Conservation (phyloP, 2,329 filamentous ascomycete species). For the Trichoderma brevicompactum region DNA sequence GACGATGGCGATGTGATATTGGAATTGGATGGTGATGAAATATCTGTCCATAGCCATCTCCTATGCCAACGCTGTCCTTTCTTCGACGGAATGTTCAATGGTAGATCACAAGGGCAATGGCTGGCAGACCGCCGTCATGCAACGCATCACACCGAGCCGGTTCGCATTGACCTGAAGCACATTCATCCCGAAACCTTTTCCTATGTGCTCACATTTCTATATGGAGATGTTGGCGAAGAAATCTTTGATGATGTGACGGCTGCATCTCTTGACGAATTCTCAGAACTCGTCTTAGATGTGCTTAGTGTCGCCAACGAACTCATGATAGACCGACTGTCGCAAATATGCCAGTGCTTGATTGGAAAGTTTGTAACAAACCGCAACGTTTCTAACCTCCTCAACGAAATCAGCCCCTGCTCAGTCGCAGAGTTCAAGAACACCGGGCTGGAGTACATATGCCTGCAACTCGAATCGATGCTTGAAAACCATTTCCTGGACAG, state of each 20-base stretch:
- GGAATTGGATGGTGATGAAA: constrained; percentile 74
- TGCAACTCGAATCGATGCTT: constrained; percentile 89
- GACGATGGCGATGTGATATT: constrained; percentile 79
- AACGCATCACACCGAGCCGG: constrained; percentile 43
- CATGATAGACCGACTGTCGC: constrained; percentile 89
- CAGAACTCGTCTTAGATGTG: constrained; percentile 88
- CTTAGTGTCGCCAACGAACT: constrained; percentile 90
- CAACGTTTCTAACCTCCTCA: constrained; percentile 84
- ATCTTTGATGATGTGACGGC: constrained; percentile 79
- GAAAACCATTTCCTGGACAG: constrained; percentile 87
- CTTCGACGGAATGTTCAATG: constrained; percentile 87
- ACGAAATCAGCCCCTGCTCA: constrained; percentile 81
- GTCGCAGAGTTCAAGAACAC: constrained; percentile 86
- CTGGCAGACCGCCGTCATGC: constrained; percentile 68
- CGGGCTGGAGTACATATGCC: constrained; percentile 85
- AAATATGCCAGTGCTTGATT: constrained; percentile 84
- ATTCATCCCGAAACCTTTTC: constrained; percentile 74
- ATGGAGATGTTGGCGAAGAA: constrained; percentile 78
- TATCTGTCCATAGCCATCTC: constrained; percentile 76
- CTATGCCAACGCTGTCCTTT: constrained; percentile 87
- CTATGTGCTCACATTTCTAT: constrained; percentile 79
- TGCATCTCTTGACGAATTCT: constrained; percentile 77
- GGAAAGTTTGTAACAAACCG: constrained; percentile 83
- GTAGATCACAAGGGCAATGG: constrained; percentile 86
- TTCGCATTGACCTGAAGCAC: constrained; percentile 82